Percentiles rank a stretch among this genome's conserved stretches.
Conservation (phyloP, 2,329 filamentous ascomycete species). For the Alternaria sp. region DNA sequence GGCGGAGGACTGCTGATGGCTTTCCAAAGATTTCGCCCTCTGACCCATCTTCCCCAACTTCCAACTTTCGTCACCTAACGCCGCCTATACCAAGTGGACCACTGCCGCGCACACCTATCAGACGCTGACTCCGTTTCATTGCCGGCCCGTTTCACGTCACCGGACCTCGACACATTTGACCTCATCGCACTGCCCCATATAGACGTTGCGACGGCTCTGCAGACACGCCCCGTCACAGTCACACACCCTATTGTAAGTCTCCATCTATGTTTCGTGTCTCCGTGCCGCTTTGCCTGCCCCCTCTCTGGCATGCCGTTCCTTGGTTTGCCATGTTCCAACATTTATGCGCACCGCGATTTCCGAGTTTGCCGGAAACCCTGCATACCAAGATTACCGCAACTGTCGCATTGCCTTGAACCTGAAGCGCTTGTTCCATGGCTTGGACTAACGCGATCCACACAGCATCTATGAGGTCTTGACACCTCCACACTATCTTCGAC, state of each 20-base stretch:
- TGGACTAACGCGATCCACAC: constrained; percentile 17
- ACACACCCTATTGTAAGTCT: constrained; percentile 20
- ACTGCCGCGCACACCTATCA: constrained; percentile 16
- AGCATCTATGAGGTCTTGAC: constrained; percentile 17
- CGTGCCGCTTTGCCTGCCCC: not conserved
- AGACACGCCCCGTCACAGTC: constrained; percentile 13
- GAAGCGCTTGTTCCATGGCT: not conserved
- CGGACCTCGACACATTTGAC: constrained; percentile 4
- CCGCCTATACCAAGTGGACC: not conserved
- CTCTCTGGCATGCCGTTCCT: not conserved
- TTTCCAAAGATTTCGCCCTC: constrained; percentile 25
- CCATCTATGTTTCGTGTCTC: not conserved
- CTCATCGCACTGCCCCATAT: constrained; percentile 9
- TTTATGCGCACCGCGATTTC: constrained; percentile 1
- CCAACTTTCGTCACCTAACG: not conserved
- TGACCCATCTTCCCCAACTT: constrained; percentile 1
- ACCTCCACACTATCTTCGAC: not conserved
- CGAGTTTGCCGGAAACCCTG: constrained; percentile 8
- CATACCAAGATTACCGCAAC: not conserved
- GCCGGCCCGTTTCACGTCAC: constrained; percentile 29
- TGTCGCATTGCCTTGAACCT: not conserved
- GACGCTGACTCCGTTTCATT: constrained; percentile 24
- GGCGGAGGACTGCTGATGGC: constrained; percentile 25
- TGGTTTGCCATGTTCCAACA: not conserved
- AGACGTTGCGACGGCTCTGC: constrained; percentile 1